A percentile compares a stretch with the other conserved stretches of the same genome.
Conservation (phyloP, 2,329 filamentous ascomycete genomes). For the Penicillium brasilianum region DNA sequence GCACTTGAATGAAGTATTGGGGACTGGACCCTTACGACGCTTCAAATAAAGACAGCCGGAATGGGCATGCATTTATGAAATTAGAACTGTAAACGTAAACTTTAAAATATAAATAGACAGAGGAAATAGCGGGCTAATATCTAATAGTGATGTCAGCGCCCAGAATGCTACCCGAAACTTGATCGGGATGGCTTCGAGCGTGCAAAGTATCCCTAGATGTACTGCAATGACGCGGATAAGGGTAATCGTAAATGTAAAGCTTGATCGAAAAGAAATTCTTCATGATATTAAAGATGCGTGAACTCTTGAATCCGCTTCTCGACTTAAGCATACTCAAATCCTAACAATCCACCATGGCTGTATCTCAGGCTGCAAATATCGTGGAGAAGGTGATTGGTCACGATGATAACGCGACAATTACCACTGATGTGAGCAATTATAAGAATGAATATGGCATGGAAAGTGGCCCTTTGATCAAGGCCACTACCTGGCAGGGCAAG, state of each 20-base stretch:
- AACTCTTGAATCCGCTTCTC: not conserved
- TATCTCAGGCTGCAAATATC: slow-evolving; percentile 62
- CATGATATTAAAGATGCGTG: not conserved
- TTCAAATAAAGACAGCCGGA: no score
- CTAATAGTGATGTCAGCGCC: slow-evolving; percentile 7
- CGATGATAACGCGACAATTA: slow-evolving; percentile 65
- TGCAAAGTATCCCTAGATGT: not conserved
- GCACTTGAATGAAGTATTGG: no score
- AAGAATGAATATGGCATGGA: slow-evolving; percentile 59
- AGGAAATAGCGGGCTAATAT: not conserved
- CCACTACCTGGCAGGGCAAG: slow-evolving; percentile 81
- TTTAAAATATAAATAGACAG: not conserved
- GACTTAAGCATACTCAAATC: no score
- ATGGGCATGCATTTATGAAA: no score
- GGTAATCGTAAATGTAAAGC: not conserved
- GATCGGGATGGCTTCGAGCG: slow-evolving; percentile 1
- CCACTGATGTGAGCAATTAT: slow-evolving; percentile 74
- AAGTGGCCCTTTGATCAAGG: slow-evolving; percentile 71
- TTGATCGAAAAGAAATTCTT: not conserved
- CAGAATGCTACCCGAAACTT: not conserved
- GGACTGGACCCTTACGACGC: no score
- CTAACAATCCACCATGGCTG: not conserved
- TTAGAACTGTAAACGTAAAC: not conserved
- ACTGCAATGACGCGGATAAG: slow-evolving; percentile 2
- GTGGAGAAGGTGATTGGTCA: slow-evolving; percentile 73